Percentiles rank a stretch among this genome's conserved stretches.
These are phyloP conservation scores for Parmelia sp. DNA, from an alignment of 495 filamentous ascomycete species.

Conservation along the genomic window DNA sequence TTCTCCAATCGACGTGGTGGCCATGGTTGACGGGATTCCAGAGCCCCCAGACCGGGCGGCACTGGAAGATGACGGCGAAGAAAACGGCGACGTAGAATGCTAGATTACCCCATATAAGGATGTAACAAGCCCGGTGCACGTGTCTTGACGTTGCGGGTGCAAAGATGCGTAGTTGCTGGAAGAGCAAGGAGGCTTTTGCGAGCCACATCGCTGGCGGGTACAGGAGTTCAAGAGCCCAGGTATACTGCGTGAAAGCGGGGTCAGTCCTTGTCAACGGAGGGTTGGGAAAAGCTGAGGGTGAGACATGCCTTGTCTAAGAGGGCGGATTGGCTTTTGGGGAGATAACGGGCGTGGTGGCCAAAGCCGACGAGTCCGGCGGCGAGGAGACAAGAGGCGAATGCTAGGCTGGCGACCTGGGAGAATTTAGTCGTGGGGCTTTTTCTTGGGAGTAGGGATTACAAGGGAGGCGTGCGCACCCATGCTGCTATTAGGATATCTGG, in stretches of 20 bases:
- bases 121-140: conserved; percentile 20
- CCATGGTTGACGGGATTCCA: conserved; percentile 6
- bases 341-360: background rate
- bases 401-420: background rate
- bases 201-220: conserved; percentile 17
- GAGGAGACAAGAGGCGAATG: background rate
- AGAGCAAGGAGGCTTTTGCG: conserved; percentile 21
- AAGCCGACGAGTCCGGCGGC: background rate
- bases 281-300: no score
- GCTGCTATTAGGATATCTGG: background rate
- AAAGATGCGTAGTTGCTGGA: conserved; percentile 28
- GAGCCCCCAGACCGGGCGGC: conserved; percentile 13
- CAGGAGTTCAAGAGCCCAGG: conserved; percentile 20
- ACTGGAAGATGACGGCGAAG: conserved; percentile 25
- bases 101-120: conserved; percentile 22
- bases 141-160: conserved; percentile 13
- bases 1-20: conserved; percentile 9
- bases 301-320: no score
- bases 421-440: background rate
- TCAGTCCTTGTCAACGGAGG: background rate
- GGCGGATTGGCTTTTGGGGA: no score
- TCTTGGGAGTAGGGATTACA: background rate
- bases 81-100: conserved; percentile 16
- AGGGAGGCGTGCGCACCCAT: background rate
- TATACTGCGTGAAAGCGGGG: conserved; percentile 7